Percentiles rank a stretch among this genome's conserved stretches.
phyloP scores from a whole-genome alignment of 768 basidiomycete genomes.

The Antrodiella citrinella region DNA sequence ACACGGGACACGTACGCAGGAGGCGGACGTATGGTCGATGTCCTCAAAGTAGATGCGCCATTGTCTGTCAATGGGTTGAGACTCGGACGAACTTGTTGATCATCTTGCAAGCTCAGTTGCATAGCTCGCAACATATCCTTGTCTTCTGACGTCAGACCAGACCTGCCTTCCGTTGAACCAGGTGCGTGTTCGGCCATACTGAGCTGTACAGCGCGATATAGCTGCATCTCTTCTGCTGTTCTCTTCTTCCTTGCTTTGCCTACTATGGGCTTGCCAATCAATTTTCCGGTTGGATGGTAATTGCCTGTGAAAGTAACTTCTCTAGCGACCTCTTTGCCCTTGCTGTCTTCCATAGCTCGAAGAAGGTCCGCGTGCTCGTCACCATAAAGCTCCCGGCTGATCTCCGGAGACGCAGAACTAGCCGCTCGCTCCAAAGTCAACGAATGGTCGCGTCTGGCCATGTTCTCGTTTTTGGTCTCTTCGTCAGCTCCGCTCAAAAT shows the following conservation, averaged over 20 bases:
- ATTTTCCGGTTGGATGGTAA: too few species aligned
- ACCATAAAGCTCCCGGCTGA: slow-evolving; percentile 69
- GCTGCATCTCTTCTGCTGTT: too few species aligned
- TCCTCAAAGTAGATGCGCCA: background rate
- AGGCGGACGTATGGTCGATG: background rate
- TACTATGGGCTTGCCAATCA: too few species aligned
- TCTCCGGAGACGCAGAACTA: slow-evolving; percentile 36
- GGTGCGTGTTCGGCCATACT: too few species aligned
- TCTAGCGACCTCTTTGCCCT: slow-evolving; percentile 91
- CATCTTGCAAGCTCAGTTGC: background rate
- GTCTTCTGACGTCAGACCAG: background rate
- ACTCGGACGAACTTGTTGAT: background rate
- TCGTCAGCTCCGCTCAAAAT: slow-evolving; percentile 31
- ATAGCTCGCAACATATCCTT: background rate
- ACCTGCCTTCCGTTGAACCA: background rate
- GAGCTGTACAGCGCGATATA: too few species aligned
- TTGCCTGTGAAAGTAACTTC: too few species aligned
- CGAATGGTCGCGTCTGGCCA: slow-evolving; percentile 17
- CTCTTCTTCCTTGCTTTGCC: too few species aligned
- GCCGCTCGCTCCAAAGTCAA: slow-evolving; percentile 7
- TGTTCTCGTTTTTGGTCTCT: slow-evolving; percentile 29
- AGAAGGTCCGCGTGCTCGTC: slow-evolving; percentile 55
- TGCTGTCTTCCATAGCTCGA: slow-evolving; percentile 72
- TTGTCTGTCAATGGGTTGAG: background rate
- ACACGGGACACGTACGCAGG: background rate